A percentile compares a stretch with the other conserved stretches of the same genome.
Evolutionary conservation across 495 filamentous ascomycete species (phyloP).

Genomic region (Articulospora tetracladia): DNA sequence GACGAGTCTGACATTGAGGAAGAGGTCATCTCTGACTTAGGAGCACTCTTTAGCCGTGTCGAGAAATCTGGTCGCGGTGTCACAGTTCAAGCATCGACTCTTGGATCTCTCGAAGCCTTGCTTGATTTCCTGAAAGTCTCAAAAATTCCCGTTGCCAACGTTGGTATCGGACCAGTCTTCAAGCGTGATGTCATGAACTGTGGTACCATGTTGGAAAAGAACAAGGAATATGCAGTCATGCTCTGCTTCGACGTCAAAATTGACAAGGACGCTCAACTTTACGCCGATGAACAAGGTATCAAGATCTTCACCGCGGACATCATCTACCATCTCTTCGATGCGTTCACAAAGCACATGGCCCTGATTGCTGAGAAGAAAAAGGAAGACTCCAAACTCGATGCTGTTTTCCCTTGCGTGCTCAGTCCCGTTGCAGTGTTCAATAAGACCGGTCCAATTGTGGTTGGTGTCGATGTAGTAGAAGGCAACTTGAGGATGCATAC

Average conservation of each 20-base stretch:
- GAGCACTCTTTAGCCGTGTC: constrained; percentile 83
- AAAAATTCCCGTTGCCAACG: constrained; percentile 96
- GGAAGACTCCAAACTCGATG: constrained; percentile 90
- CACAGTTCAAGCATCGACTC: constrained; percentile 93
- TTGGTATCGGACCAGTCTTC: constrained; percentile 96
- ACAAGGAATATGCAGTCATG: constrained; percentile 96
- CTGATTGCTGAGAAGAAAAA: constrained; percentile 83
- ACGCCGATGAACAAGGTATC: constrained; percentile 91
- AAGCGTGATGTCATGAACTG: constrained; percentile 98
- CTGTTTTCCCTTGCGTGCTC: constrained; percentile 95
- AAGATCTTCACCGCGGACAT: constrained; percentile 99
- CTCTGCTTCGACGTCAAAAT: constrained; percentile 99
- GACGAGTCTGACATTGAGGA: constrained; percentile 96
- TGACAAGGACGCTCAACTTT: constrained; percentile 89
- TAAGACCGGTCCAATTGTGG: constrained; percentile 93
- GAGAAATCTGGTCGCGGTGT: constrained; percentile 91
- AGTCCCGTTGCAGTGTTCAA: constrained; percentile 92
- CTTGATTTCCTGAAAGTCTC: constrained; percentile 91
- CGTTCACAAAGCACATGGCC: constrained; percentile 92
- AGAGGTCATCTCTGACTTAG: constrained; percentile 93
- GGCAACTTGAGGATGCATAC: constrained; percentile 82
- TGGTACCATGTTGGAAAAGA: constrained; percentile 95
- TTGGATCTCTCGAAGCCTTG: constrained; percentile 94
- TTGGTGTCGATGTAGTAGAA: constrained; percentile 93
- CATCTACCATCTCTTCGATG: constrained; percentile 97